phyloP scores from a whole-genome alignment of 139 green algal genomes.

The Edaphochlamys debaryana region DNA sequence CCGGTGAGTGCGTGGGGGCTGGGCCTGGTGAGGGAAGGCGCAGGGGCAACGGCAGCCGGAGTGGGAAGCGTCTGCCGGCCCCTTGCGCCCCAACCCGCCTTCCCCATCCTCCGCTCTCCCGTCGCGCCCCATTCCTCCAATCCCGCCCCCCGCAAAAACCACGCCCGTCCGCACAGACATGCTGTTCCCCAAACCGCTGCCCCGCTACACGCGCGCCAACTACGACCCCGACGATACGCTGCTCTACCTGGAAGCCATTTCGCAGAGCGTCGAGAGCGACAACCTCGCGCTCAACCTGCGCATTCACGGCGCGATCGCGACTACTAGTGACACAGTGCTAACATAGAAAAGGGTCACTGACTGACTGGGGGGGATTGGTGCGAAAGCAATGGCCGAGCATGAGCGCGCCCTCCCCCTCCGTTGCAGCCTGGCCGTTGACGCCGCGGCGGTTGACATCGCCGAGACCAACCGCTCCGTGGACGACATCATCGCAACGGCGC shows the following conservation, averaged over 20 bases:
- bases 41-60: no score
- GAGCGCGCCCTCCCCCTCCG: background rate
- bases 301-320: background rate
- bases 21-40: no score
- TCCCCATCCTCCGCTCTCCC: background rate
- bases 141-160: slow-evolving; percentile 4
- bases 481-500: background rate
- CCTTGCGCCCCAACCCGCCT: no score
- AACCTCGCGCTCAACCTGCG: slow-evolving; percentile 37
- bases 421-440: slow-evolving; percentile 19
- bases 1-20: background rate
- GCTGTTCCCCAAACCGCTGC: slow-evolving; percentile 10
- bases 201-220: background rate
- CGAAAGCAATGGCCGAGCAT: no score
- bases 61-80: no score
- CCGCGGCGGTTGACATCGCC: background rate
- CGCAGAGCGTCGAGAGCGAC: background rate
- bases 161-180: slow-evolving; percentile 25
- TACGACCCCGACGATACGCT: slow-evolving; percentile 2
- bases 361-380: no score
- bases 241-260: slow-evolving; percentile 17
- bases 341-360: no score
- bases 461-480: background rate
- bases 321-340: slow-evolving; percentile 29
- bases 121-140: no score